A percentile compares a stretch with the other conserved stretches of the same genome.
Evolutionary conservation across 2,329 filamentous ascomycete species (phyloP).

Genomic region (Claviceps arundinis): DNA sequence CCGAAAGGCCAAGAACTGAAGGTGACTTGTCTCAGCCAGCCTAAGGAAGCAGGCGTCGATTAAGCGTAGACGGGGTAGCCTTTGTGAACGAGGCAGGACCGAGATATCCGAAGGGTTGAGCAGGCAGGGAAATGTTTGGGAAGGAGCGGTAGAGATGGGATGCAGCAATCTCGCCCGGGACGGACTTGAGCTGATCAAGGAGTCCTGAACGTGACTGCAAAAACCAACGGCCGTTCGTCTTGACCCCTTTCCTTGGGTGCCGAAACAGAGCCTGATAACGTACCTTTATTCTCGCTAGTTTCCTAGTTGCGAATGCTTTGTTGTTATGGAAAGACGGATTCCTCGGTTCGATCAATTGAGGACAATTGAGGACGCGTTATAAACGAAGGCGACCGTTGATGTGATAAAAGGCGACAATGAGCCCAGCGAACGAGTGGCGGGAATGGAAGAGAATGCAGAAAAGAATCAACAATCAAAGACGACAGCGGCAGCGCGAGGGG

Average conservation of each 20-base stretch:
- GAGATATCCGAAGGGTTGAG: background rate
- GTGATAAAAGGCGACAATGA: conserved; percentile 12
- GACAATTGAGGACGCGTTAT: background rate
- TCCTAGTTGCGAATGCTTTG: background rate
- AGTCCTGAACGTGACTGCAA: background rate
- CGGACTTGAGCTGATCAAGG: background rate
- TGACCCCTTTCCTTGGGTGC: background rate
- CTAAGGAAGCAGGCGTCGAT: conserved; percentile 1
- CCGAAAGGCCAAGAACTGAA: background rate
- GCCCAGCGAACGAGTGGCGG: conserved; percentile 25
- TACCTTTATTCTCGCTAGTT: background rate
- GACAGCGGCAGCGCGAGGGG: conserved; percentile 12
- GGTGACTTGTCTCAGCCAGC: conserved; percentile 3
- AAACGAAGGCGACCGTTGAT: conserved; percentile 9
- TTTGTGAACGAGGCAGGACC: background rate
- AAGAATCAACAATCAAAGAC: conserved; percentile 14
- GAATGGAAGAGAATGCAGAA: conserved; percentile 21
- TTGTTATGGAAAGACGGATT: background rate
- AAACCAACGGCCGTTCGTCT: background rate
- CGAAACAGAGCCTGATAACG: background rate
- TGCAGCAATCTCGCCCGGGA: background rate
- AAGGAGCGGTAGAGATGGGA: background rate
- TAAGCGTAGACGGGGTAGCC: background rate
- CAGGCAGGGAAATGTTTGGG: background rate
- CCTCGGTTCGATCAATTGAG: background rate